A percentile compares a stretch with the other conserved stretches of the same genome.
phyloP scores from a whole-genome alignment of 805 yeast genomes.

The Candida tammaniensis region DNA sequence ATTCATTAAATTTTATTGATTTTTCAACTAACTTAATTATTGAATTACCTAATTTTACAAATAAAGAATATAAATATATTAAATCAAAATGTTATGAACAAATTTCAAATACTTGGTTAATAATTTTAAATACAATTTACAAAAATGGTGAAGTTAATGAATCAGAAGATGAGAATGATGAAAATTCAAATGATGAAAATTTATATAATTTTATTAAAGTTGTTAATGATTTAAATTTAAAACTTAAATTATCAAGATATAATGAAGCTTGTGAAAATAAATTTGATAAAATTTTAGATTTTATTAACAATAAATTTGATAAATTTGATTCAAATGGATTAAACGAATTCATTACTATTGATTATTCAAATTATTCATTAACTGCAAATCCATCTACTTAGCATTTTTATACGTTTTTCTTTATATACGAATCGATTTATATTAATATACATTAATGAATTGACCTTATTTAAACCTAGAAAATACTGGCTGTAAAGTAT shows the following conservation, averaged over 20 bases:
- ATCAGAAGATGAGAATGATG: slow-evolving; percentile 7
- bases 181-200: slow-evolving; percentile 3
- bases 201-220: slow-evolving; percentile 24
- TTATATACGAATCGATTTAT: neutral
- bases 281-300: slow-evolving; percentile 44
- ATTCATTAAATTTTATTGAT: slow-evolving; percentile 61
- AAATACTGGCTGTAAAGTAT: slow-evolving; percentile 48
- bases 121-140: slow-evolving; percentile 33
- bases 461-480: slow-evolving; percentile 41
- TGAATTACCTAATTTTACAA: slow-evolving; percentile 63
- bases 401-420: neutral
- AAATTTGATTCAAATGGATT: slow-evolving; percentile 19
- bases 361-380: slow-evolving; percentile 41
- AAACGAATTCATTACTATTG: slow-evolving; percentile 40
- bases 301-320: slow-evolving; percentile 32
- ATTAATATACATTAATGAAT: neutral
- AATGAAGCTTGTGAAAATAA: slow-evolving; percentile 42
- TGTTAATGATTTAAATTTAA: slow-evolving; percentile 35
- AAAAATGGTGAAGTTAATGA: slow-evolving; percentile 16
- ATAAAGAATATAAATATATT: slow-evolving; percentile 52
- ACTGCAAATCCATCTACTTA: slow-evolving; percentile 17
- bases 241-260: slow-evolving; percentile 43
- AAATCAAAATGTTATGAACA: slow-evolving; percentile 58
- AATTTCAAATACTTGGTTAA: slow-evolving; percentile 55
- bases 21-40: slow-evolving; percentile 58